Conservation (phyloP, 306 rosid species). For the Trifolium dubium region DNA sequence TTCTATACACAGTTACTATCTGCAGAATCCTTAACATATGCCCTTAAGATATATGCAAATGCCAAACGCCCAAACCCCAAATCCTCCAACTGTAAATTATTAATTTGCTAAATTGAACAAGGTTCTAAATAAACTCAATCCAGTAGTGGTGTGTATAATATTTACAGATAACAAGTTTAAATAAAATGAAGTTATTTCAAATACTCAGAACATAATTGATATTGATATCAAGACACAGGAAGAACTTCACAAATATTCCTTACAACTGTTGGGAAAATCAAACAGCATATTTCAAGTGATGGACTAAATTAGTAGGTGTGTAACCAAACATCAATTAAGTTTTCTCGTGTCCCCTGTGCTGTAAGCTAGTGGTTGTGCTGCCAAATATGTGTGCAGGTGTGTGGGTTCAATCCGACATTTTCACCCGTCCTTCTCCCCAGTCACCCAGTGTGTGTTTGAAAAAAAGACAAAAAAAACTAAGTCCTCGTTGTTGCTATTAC, state of each 20-base stretch:
- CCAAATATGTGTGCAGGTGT: no score
- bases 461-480: no score
- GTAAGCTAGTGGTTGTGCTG: no score
- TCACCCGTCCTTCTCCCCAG: no score
- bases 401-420: no score
- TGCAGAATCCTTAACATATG: no score
- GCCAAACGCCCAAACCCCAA: slow-evolving; percentile 4
- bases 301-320: neutral
- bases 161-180: neutral
- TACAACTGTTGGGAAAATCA: neutral
- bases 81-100: neutral
- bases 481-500: neutral
- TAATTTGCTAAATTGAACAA: neutral
- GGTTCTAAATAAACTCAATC: neutral
- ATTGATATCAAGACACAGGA: neutral
- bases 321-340: neutral
- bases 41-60: slow-evolving; percentile 10
- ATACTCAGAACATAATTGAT: neutral
- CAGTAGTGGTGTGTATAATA: neutral
- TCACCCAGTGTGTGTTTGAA: no score
- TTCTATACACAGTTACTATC: no score
- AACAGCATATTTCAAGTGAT: neutral
- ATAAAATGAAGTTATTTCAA: neutral
- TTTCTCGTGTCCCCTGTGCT: neutral
- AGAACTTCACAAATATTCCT: neutral